These are phyloP conservation scores for Ceratobasidium sp. DNA, from an alignment of 1,284 basidiomycete genomes.

Conservation along the genomic window DNA sequence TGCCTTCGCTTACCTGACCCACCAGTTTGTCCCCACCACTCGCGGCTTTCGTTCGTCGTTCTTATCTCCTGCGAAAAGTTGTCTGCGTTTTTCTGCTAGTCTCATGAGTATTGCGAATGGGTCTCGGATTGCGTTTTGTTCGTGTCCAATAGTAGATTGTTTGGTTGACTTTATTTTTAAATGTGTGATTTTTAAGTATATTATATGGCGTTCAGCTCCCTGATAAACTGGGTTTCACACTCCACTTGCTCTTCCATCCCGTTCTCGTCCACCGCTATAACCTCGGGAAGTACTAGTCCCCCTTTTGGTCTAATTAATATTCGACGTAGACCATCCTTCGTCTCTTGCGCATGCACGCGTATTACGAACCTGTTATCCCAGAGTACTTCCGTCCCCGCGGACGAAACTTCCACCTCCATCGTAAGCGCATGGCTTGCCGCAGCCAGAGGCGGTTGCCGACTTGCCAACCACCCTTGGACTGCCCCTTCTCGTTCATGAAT, in stretches of 20 bases:
- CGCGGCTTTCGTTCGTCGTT: not conserved
- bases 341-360: not conserved
- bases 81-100: not conserved
- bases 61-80: not conserved
- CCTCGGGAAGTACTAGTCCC: conserved; percentile 17
- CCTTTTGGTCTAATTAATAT: conserved; percentile 13
- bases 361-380: conserved; percentile 35
- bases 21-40: too few species aligned
- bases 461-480: conserved; percentile 10
- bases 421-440: not conserved
- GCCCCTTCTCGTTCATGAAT: not conserved
- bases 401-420: not conserved
- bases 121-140: not conserved
- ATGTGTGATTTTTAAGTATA: not conserved
- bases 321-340: not conserved
- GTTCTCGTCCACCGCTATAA: not conserved
- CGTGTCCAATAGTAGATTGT: not conserved
- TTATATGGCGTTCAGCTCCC: conserved; percentile 17
- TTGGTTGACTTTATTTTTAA: not conserved
- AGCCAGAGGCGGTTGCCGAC: conserved; percentile 10
- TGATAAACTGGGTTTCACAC: conserved; percentile 10
- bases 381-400: not conserved
- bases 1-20: not conserved
- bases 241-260: not conserved
- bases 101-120: not conserved